Evolutionary conservation across 495 filamentous ascomycete genomes (phyloP), one percentile per base, ranked within the genome.

Genomic region (Pseudotulostoma volvatum): DNA sequence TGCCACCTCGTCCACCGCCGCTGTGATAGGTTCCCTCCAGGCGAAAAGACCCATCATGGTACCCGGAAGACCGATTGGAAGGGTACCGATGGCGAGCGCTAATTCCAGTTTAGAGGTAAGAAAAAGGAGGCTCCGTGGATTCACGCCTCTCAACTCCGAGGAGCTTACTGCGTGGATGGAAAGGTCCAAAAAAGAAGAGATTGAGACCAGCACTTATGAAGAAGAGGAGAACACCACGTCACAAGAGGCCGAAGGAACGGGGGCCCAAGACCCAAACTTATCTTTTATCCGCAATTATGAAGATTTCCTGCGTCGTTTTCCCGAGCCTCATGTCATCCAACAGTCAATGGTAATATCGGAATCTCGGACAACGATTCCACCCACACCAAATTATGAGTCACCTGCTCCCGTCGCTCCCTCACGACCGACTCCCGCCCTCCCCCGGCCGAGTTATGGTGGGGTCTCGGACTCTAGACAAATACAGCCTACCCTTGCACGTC

Each of bases 401-500:
- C 42, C 67, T 17, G 40, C 63, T 14, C 60, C 62, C n/a, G 45
- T 63, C n/a, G 55, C 58, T 13, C 59, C 63, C 3, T 65, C 55
- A 18, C 71, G 84, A 14, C 90, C 90, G n/a, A 68, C 83, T 3
- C 92, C 90, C 37, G 78, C 87, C 2, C 69, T 88, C 21, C 81
- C 86, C 15, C 74, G 85, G 20, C 77, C 77, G 18, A 93, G 79
- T 52, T 93, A 94, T 43, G 86, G 81, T 49, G 92, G 92, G 11
- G 76, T 93, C 2, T 78, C 84, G 2, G 82, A 86, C 51, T 67
- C 61, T 44, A 61, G 63, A 48, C 57, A 70, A 38, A 62, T 68
- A 7, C 70, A 72, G 40, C 60, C 65, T n/a, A 63, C 63, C n/a
- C 52, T 61, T 4, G 57, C 59, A 34, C 57, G 66, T 20, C 64